Evolutionary conservation across 2,329 filamentous ascomycete genomes (phyloP).

Genomic region (Ophiostoma australiae): DNA sequence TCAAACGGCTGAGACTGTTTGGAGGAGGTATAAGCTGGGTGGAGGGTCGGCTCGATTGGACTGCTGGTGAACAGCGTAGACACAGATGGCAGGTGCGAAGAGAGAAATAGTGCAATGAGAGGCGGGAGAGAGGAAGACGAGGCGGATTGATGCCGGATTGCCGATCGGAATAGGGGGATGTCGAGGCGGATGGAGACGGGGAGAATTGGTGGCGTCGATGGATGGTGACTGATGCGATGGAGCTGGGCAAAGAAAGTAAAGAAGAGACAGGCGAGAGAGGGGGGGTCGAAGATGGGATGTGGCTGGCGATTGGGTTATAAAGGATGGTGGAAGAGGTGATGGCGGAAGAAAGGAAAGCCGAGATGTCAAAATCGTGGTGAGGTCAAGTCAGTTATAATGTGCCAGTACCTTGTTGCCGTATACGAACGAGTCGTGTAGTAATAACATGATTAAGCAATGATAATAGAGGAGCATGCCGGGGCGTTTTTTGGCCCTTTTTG

Average conservation of each 20-base stretch:
- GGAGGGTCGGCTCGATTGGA: background rate
- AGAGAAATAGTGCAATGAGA: background rate
- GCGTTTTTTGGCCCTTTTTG: background rate
- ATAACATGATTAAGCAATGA: constrained; percentile 9
- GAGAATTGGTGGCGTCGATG: constrained; percentile 3
- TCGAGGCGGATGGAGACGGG: constrained; percentile 14
- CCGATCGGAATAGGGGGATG: constrained; percentile 14
- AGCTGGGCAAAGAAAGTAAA: background rate
- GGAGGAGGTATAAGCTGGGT: background rate
- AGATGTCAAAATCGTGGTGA: background rate
- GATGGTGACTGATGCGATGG: background rate
- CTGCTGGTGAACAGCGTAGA: background rate
- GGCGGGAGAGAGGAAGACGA: background rate
- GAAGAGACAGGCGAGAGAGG: background rate
- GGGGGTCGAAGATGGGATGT: background rate
- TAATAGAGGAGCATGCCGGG: background rate
- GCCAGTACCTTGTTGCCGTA: background rate
- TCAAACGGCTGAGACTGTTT: background rate
- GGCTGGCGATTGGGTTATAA: background rate
- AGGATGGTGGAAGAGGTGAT: background rate
- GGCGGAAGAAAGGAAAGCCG: background rate
- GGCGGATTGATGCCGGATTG: background rate
- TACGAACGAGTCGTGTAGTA: constrained; percentile 10
- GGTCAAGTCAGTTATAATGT: background rate
- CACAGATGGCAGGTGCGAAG: background rate